phyloP scores from a whole-genome alignment of 179 eudicot species.

The Nepenthes alata region DNA sequence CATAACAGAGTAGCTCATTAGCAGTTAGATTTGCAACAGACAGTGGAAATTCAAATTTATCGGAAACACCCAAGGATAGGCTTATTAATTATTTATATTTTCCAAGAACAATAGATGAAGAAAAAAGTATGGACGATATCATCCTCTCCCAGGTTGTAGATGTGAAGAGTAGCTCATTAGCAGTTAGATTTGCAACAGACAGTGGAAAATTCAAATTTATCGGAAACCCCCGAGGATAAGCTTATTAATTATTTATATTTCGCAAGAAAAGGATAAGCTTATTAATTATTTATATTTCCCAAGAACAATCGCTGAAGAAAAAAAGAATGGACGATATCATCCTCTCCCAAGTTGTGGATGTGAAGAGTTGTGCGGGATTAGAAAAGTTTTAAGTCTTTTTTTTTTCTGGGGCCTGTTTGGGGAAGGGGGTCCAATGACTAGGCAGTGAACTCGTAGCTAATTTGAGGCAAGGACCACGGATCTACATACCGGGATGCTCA shows the following conservation, averaged over 20 bases:
- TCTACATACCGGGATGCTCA: constrained; percentile 63
- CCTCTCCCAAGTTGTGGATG: too few species aligned
- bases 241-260: not conserved
- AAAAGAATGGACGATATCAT: too few species aligned
- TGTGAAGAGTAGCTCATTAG: constrained; percentile 8
- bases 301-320: too few species aligned
- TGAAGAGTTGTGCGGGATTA: too few species aligned
- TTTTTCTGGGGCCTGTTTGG: too few species aligned
- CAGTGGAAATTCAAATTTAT: not conserved
- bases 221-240: not conserved
- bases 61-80: not conserved
- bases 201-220: not conserved
- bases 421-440: not conserved
- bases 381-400: too few species aligned
- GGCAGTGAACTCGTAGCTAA: not conserved
- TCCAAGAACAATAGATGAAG: too few species aligned
- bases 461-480: not conserved
- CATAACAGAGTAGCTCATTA: constrained; percentile 9
- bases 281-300: too few species aligned
- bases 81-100: not conserved
- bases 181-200: not conserved
- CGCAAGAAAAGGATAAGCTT: too few species aligned
- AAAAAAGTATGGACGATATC: too few species aligned
- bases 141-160: too few species aligned
- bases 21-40: not conserved